phyloP scores from a whole-genome alignment of 768 basidiomycete species.

The Lactifluus subvellereus region DNA sequence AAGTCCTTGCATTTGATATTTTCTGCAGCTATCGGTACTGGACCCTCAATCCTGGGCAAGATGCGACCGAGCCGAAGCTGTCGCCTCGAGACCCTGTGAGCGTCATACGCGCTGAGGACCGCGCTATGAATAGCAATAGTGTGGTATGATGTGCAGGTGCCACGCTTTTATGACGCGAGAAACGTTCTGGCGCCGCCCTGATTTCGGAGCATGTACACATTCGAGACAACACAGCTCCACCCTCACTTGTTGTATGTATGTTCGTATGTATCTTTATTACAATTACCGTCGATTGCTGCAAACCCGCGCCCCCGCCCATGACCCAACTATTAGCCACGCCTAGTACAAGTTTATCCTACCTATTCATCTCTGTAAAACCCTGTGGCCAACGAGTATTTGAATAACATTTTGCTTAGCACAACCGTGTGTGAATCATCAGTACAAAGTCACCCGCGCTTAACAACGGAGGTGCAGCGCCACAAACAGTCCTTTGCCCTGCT shows the following conservation, averaged over 20 bases:
- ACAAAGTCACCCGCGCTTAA: no score
- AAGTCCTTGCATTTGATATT: neutral
- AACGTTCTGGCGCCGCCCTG: neutral
- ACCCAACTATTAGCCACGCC: neutral
- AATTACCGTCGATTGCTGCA: neutral
- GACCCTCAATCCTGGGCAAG: slow-evolving; percentile 47
- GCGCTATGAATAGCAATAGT: neutral
- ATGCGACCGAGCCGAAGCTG: slow-evolving; percentile 37
- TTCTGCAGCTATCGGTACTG: slow-evolving; percentile 42
- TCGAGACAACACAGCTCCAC: neutral
- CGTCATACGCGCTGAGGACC: slow-evolving; percentile 1
- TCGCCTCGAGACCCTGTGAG: slow-evolving; percentile 39
- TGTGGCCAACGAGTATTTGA: neutral
- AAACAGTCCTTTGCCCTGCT: no score
- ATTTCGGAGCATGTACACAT: neutral
- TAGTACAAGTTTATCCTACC: neutral
- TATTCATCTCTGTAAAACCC: neutral
- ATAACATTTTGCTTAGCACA: neutral
- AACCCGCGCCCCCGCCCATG: neutral
- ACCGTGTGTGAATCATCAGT: neutral
- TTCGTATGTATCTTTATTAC: neutral
- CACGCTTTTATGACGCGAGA: slow-evolving; percentile 3
- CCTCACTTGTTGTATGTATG: neutral
- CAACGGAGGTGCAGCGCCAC: no score
- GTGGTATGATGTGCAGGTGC: neutral